A percentile compares a stretch with the other conserved stretches of the same genome.
These are phyloP conservation scores for Podospora pseudocomata DNA, from an alignment of 495 filamentous ascomycete genomes.

Conservation along the genomic window DNA sequence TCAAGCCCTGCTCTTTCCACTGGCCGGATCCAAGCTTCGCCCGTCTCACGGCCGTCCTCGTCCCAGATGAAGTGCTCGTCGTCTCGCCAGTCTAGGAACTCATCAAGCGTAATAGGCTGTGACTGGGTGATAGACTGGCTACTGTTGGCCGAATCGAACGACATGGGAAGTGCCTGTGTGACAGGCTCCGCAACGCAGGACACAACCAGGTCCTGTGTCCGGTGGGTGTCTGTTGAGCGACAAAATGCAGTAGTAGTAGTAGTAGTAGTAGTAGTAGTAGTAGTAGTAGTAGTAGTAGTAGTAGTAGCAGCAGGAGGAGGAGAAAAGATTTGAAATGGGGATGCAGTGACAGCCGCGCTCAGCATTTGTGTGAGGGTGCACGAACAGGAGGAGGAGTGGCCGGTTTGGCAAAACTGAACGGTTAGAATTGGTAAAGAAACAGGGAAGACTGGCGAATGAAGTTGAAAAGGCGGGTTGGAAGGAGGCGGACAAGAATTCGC, in stretches of 20 bases:
- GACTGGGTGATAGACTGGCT: constrained; percentile 25
- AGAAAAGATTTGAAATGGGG: background rate
- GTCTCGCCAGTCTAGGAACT: constrained; percentile 25
- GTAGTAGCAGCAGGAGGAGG: too few species aligned
- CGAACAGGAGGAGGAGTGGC: background rate
- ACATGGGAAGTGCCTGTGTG: constrained; percentile 13
- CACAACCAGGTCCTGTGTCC: background rate
- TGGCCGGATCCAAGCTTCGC: constrained; percentile 26
- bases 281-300: too few species aligned
- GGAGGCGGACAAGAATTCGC: background rate
- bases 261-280: background rate
- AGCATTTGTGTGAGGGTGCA: background rate
- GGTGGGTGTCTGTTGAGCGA: background rate
- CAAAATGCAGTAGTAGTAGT: background rate
- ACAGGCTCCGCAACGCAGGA: background rate
- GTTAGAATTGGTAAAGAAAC: background rate
- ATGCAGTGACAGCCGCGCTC: background rate
- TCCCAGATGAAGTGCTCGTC: constrained; percentile 31
- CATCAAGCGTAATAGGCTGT: constrained; percentile 20
- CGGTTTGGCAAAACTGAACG: background rate
- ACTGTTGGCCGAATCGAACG: constrained; percentile 23
- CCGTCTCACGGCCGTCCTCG: constrained; percentile 18
- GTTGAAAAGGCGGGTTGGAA: background rate
- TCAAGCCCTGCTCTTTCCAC: constrained; percentile 25
- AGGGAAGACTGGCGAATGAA: background rate